These are phyloP conservation scores for Plasmodium cynomolgi DNA, from an alignment of 169 alveolate genomes.

Conservation along the genomic window DNA sequence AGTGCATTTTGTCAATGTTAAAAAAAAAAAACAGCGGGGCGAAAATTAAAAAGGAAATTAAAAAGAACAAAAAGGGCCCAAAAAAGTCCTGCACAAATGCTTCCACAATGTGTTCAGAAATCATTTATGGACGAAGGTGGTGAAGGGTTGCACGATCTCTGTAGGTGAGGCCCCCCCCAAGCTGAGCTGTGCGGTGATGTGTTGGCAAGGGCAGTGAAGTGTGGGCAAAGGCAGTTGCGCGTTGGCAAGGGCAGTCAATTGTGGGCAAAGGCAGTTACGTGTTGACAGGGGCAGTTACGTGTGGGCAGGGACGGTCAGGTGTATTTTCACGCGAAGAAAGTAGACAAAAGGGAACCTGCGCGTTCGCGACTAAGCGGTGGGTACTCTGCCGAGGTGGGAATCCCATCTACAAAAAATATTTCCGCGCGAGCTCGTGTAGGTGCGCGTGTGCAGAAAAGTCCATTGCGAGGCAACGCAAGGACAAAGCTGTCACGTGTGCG, in stretches of 20 bases:
- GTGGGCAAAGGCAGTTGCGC: no score
- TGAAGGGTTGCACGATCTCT: neutral
- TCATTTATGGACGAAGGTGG: constrained; percentile 1
- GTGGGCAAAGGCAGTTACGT: no score
- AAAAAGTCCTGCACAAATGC: constrained; percentile 17
- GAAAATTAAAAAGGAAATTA: constrained; percentile 13
- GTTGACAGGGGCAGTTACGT: neutral
- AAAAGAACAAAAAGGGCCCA: constrained; percentile 16
- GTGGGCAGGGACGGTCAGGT: neutral
- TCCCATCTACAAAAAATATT: neutral
- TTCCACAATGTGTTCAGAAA: constrained; percentile 5
- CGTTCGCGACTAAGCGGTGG: neutral
- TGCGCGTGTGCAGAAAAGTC: neutral
- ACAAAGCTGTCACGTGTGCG: neutral
- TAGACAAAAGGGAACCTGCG: neutral
- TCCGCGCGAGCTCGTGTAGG: neutral
- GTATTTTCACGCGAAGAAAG: neutral
- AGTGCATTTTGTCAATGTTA: constrained; percentile 14
- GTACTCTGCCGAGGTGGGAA: neutral
- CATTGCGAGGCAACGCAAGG: constrained; percentile 9
- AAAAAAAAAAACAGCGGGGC: neutral
- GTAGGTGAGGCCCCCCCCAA: neutral
- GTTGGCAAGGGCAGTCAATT: neutral
- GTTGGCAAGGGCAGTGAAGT: neutral
- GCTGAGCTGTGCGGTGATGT: neutral